Percentiles rank a stretch among this genome's conserved stretches.
These are phyloP conservation scores for Nemania abortiva DNA, from an alignment of 2,329 filamentous ascomycete genomes.

Conservation along the genomic window DNA sequence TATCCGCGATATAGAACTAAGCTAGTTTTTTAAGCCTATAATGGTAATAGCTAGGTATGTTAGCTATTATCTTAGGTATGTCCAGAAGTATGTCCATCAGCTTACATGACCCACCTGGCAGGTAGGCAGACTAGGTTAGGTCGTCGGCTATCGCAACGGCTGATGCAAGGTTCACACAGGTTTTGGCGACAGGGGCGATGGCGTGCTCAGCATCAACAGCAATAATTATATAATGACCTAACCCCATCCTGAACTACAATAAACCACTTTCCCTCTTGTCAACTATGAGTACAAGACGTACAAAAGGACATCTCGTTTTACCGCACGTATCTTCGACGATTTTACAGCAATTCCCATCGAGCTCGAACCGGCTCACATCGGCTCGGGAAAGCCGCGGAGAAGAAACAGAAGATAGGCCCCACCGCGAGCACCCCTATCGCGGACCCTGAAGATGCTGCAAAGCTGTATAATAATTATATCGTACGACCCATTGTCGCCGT, in stretches of 20 bases:
- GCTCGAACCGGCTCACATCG: background rate
- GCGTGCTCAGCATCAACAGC: constrained; percentile 26
- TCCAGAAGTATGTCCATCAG: too few species aligned
- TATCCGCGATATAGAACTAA: too few species aligned
- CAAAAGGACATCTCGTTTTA: background rate
- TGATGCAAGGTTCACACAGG: background rate
- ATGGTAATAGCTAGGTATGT: too few species aligned
- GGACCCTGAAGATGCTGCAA: background rate
- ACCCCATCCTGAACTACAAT: background rate
- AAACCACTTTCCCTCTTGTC: background rate
- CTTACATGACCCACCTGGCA: background rate
- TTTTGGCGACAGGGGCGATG: constrained; percentile 24
- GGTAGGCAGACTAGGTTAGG: too few species aligned
- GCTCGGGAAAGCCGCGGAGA: background rate
- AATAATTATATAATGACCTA: constrained; percentile 1
- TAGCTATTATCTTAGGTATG: too few species aligned
- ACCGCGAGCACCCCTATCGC: background rate
- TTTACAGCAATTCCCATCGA: background rate
- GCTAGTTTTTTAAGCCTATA: too few species aligned
- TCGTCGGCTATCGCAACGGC: background rate
- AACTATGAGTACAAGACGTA: background rate
- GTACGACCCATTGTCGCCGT: background rate
- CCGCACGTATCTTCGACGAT: background rate
- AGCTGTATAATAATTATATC: background rate
- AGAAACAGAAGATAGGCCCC: background rate